Percentiles rank a stretch among this genome's conserved stretches.
Evolutionary conservation across 371 early-diverging fungal genomes (phyloP).

Genomic region (Choanephora cucurbitarum): DNA sequence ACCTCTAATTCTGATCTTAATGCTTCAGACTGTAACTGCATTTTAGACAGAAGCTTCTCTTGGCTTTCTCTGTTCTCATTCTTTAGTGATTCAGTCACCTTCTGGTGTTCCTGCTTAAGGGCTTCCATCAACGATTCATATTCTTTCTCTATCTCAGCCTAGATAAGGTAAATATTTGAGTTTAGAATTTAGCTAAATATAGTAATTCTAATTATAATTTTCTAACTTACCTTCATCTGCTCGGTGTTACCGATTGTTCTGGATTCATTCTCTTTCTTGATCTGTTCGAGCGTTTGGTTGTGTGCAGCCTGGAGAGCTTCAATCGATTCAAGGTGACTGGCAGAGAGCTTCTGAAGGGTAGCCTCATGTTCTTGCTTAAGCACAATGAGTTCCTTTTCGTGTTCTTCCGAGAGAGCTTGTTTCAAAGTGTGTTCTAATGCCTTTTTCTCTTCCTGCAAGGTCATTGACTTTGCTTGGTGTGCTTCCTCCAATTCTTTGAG

Average conservation of each 20-base stretch:
- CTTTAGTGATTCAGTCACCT: conserved; percentile 5
- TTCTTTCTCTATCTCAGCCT: conserved; percentile 20
- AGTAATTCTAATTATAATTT: background rate
- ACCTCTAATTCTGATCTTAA: conserved; percentile 26
- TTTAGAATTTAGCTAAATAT: too few species aligned
- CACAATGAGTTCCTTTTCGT: conserved; percentile 9
- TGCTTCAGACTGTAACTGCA: conserved; percentile 18
- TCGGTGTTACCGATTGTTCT: conserved; percentile 20
- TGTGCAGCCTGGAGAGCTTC: conserved; percentile 33
- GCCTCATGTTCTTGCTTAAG: conserved; percentile 17
- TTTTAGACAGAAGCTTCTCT: conserved; percentile 7
- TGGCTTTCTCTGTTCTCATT: conserved; percentile 15
- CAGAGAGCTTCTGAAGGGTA: conserved; percentile 24
- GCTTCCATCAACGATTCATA: conserved; percentile 18
- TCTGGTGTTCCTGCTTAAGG: conserved; percentile 19
- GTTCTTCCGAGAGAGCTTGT: background rate
- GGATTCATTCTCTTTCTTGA: conserved; percentile 16
- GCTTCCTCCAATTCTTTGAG: conserved; percentile 4
- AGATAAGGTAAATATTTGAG: background rate
- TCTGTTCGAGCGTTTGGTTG: conserved; percentile 17
- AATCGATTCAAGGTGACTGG: conserved; percentile 29
- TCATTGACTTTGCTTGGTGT: background rate
- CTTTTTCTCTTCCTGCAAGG: too few species aligned
- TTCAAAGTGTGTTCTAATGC: background rate
- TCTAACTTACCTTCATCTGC: conserved; percentile 23